Conservation (phyloP, 2,329 filamentous ascomycete species). For the Verticillium dahliae region DNA sequence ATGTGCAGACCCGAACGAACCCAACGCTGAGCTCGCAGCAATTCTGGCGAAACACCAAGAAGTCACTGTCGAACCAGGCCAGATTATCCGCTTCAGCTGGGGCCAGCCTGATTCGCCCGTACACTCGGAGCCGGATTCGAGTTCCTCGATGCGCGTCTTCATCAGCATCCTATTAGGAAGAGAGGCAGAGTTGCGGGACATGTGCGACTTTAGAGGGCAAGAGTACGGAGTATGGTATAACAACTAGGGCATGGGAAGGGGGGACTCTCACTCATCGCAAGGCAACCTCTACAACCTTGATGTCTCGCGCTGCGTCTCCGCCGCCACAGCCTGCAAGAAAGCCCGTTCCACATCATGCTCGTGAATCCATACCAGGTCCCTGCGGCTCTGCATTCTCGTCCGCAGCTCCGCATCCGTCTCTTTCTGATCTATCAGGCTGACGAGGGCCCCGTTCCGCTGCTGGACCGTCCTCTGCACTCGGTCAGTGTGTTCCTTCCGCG, state of each 20-base stretch:
- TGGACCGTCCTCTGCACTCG: slow-evolving; percentile 27
- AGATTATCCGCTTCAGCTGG: slow-evolving; percentile 8
- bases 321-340: slow-evolving; percentile 15
- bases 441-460: slow-evolving; percentile 17
- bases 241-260: not conserved
- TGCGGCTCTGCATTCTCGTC: slow-evolving; percentile 24
- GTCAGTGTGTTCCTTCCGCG: slow-evolving; percentile 33
- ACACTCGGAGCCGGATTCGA: slow-evolving; percentile 9
- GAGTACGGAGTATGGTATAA: not conserved
- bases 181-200: slow-evolving; percentile 4
- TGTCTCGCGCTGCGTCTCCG: not conserved
- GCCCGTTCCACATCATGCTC: slow-evolving; percentile 37
- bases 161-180: slow-evolving; percentile 5
- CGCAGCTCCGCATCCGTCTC: slow-evolving; percentile 31
- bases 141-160: slow-evolving; percentile 2
- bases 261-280: not conserved
- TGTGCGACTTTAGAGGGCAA: slow-evolving; percentile 1
- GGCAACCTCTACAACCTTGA: not conserved
- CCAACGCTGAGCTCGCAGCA: not conserved
- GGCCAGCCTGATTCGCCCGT: slow-evolving; percentile 4
- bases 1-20: not conserved
- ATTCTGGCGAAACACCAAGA: not conserved
- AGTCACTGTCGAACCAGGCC: not conserved
- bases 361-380: slow-evolving; percentile 34
- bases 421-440: slow-evolving; percentile 12